A percentile compares a stretch with the other conserved stretches of the same genome.
Conservation (phyloP, 345 rosid species). For the Lumnitzera littorea region DNA sequence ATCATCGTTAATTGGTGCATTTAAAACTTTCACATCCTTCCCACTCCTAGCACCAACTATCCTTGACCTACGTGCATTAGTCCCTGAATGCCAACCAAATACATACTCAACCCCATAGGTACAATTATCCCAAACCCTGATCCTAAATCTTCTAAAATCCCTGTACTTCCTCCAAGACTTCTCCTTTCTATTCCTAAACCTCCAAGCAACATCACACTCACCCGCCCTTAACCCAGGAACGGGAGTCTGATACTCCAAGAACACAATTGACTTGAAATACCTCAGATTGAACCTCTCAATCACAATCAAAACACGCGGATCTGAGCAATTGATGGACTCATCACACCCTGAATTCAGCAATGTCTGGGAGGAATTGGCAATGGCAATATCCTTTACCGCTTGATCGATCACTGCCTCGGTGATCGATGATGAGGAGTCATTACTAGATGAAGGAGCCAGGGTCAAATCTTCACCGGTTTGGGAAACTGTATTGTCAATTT, state of each 20-base stretch:
- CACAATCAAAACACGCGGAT: constrained; percentile 56
- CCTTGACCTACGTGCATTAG: constrained; percentile 56
- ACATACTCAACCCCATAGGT: constrained; percentile 49
- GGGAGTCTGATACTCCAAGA: constrained; percentile 72
- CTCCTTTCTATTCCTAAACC: constrained; percentile 87
- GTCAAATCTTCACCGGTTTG: constrained; percentile 82
- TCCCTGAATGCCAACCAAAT: constrained; percentile 80
- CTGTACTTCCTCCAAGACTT: constrained; percentile 92
- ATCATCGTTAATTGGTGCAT: constrained; percentile 23
- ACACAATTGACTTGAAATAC: constrained; percentile 61
- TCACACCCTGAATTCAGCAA: constrained; percentile 27
- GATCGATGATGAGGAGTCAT: constrained; percentile 21
- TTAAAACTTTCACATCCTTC: constrained; percentile 20
- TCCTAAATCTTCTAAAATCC: constrained; percentile 83
- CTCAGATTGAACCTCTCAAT: constrained; percentile 79
- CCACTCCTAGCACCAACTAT: constrained; percentile 15
- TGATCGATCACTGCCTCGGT: constrained; percentile 41
- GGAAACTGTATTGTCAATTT: constrained; percentile 59
- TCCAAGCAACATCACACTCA: constrained; percentile 90
- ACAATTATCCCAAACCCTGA: constrained; percentile 59
- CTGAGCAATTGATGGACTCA: constrained; percentile 70
- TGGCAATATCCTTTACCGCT: constrained; percentile 34
- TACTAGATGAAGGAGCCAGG: constrained; percentile 16
- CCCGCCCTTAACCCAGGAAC: constrained; percentile 59
- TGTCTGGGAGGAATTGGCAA: constrained; percentile 15